Percentiles rank a stretch among this genome's conserved stretches.
Conservation (phyloP, 1,284 basidiomycete species). For the Tilletiaria anomala region DNA sequence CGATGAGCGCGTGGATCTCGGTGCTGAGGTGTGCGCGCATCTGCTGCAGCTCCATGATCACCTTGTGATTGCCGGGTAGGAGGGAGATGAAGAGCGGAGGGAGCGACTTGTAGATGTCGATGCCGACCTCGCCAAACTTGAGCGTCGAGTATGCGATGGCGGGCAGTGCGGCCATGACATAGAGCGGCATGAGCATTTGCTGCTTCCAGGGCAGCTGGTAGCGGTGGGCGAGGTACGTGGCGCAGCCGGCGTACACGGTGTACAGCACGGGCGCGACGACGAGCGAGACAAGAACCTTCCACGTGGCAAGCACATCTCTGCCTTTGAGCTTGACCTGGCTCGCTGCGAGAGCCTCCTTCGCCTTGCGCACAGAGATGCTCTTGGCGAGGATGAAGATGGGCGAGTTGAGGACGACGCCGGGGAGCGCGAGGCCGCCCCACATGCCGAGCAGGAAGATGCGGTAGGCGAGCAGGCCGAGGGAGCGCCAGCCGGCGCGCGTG, state of each 20-base stretch:
- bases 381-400: slow-evolving; percentile 92
- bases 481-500: slow-evolving; percentile 59
- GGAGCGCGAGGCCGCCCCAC: slow-evolving; percentile 78
- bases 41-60: slow-evolving; percentile 62
- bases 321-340: slow-evolving; percentile 91
- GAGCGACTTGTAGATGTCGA: slow-evolving; percentile 96
- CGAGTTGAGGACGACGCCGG: slow-evolving; percentile 84
- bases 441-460: slow-evolving; percentile 63
- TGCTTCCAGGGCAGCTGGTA: slow-evolving; percentile 42
- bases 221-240: slow-evolving; percentile 60
- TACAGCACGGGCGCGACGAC: slow-evolving; percentile 81
- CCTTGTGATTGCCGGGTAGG: slow-evolving; percentile 76
- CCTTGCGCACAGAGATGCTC: slow-evolving; percentile 72
- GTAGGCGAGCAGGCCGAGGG: slow-evolving; percentile 69
- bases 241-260: slow-evolving; percentile 45
- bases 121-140: slow-evolving; percentile 95
- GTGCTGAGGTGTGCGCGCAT: slow-evolving; percentile 68
- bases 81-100: slow-evolving; percentile 80
- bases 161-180: slow-evolving; percentile 63
- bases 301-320: slow-evolving; percentile 87
- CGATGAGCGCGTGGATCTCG: slow-evolving; percentile 76
- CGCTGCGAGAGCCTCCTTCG: slow-evolving; percentile 90
- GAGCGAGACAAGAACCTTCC: slow-evolving; percentile 93
- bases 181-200: slow-evolving; percentile 63
- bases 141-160: slow-evolving; percentile 85